Base-by-base conservation (phyloP, 257 asterid genomes). In the Jacaranda mimosifolia region DNA sequence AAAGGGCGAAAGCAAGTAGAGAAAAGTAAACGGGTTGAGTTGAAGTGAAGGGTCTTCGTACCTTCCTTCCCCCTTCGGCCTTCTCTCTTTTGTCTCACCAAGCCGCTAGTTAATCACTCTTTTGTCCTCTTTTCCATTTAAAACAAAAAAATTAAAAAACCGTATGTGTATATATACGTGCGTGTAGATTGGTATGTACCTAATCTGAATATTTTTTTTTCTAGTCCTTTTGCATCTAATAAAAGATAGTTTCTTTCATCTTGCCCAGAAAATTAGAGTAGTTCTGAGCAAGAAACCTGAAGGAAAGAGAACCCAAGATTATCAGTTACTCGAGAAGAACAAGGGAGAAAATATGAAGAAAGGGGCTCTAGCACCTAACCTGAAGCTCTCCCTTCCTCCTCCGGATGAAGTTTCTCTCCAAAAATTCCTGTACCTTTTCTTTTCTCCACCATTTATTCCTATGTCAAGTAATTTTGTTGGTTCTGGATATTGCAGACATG, bases 341-440 rank as follows among this genome's bases (percentile, higher is more conserved):
- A 52, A 77, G 32, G 38, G 12, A 15, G 68, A 26, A 55, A 73
- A 17, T 35, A 85, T 96, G 97, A 93, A 93, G 86, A 96, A 89
- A 86, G 98, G 98, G 74, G 81, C 82, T 55, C 80, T 93, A 43
- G 97, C 91, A 32, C 85, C 93, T n/a, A 91, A 83, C n/a, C 89
- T 95, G 77, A 91, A 90, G 90, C 97, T 96, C n/a, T 81, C 93
- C 72, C 85, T 93, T 13, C 98, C 99, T 81, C 90, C 97, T 52
- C 85, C 96, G 15, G 99, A 96, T 82, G 97, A 96, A 84, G 89
- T 43, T 51, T 63, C 88, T 70, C 81, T 96, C 80, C 87, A 97
- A 83, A 89, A 89, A 80, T 96, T 93, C 94, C 87, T 96, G 99
- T 96, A 92, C 15, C 53, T 48, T 18, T 12, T 43, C 51, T n/a